Evolutionary conservation across 2,329 filamentous ascomycete genomes (phyloP).

Genomic region (Alternaria incomplexa): DNA sequence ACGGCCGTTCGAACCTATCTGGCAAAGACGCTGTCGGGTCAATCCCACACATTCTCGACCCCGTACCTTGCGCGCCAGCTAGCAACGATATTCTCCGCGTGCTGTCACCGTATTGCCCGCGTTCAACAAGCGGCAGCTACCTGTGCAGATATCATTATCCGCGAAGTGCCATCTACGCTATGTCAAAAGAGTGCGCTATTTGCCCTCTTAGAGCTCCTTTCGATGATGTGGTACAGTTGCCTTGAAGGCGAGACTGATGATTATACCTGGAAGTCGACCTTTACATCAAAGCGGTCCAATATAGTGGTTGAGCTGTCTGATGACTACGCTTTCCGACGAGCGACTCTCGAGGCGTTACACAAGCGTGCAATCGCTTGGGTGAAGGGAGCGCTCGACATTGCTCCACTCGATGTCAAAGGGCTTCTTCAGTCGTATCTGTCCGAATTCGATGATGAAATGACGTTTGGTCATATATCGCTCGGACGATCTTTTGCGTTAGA

Average conservation of each 20-base stretch:
- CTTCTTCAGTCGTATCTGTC: conserved; percentile 95
- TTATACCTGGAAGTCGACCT: conserved; percentile 84
- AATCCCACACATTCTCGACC: conserved; percentile 81
- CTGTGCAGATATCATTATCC: conserved; percentile 86
- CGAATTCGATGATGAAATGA: conserved; percentile 88
- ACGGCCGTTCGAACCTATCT: conserved; percentile 82
- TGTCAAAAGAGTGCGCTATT: conserved; percentile 92
- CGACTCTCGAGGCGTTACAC: conserved; percentile 79
- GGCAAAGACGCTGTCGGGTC: conserved; percentile 72
- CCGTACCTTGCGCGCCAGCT: conserved; percentile 90
- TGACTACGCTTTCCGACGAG: conserved; percentile 81
- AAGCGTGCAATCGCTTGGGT: conserved; percentile 83
- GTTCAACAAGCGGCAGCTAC: conserved; percentile 86
- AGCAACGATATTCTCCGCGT: conserved; percentile 81
- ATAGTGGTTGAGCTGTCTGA: conserved; percentile 92
- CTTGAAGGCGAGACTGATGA: conserved; percentile 93
- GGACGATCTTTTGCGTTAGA: conserved; percentile 94
- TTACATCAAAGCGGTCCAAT: conserved; percentile 76
- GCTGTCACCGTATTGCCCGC: conserved; percentile 90
- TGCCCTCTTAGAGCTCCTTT: conserved; percentile 87
- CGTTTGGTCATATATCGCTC: conserved; percentile 88
- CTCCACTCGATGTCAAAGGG: conserved; percentile 92
- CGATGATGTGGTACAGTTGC: conserved; percentile 94
- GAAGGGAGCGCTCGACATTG: conserved; percentile 76
- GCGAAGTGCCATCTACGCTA: conserved; percentile 82